Base-by-base conservation (phyloP, 75 land plant species). In the Picea glauca region DNA sequence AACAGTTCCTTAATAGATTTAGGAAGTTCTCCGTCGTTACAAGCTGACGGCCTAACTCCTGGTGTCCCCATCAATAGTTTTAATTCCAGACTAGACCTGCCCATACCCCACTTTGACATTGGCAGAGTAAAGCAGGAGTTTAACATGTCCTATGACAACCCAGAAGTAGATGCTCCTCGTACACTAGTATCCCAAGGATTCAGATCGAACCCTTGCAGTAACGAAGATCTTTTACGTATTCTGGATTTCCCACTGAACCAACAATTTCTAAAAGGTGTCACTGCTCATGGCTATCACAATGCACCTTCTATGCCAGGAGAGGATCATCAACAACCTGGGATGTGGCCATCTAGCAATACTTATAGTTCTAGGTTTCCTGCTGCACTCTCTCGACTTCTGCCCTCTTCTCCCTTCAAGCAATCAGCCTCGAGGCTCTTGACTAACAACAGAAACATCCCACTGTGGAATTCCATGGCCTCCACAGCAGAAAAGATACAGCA, bases 51-150 rank as follows among this genome's bases (percentile, higher is more conserved):
- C 35, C 5, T 66, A 33, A 32, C 73, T n/a, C 54, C 11, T 20
- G 43, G 50, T n/a, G n/a, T 46, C 20, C 18, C 54, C 5, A 46
- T 43, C 2, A 70, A 18, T 43, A 70, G 50, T 17, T 70, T 70
- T 23, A 20, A 35, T 18, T 11, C 23, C 3, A 18, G 35, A 66
- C 72, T 67, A 32, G 38, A 31, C 38, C 18, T 70, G 26, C 74
- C 74, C 20, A 21, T 43, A 21, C 74, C 74, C 3, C 74, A 43
- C 11, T 70, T 70, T 20, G 46, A 70, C 23, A 40, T 70, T 7
- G 74, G 23, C 9, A 70, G 50, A 11, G 43, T 70, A 70, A 70
- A 70, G 50, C 46, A 70, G 74, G 74, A 70, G 43, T 70, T 43
- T 11, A 70, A 46, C 50, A 43, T 70, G 54, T 38, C 43, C 1